Conservation (phyloP, 371 early-diverging fungal species). For the Saksenaea vasiformis region DNA sequence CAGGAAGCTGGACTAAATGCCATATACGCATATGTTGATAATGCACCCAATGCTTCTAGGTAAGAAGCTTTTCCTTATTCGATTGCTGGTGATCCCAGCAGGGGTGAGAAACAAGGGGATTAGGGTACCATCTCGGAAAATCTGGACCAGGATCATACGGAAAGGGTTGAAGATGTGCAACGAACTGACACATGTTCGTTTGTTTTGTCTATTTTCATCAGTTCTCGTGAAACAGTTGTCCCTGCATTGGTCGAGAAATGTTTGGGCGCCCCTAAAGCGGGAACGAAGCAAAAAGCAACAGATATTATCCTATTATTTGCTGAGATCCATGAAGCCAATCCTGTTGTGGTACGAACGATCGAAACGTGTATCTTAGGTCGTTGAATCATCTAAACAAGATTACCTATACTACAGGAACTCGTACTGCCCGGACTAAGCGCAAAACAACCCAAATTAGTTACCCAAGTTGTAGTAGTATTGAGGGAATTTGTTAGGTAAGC, state of each 20-base stretch:
- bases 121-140: neutral
- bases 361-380: neutral
- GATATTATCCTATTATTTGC: constrained; percentile 84
- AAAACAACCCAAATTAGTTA: constrained; percentile 92
- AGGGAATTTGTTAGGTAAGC: constrained; percentile 72
- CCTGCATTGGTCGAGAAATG: constrained; percentile 89
- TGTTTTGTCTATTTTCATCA: constrained; percentile 19
- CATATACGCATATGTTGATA: constrained; percentile 74
- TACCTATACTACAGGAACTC: constrained; percentile 65
- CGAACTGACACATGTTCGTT: constrained; percentile 9
- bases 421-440: constrained; percentile 77
- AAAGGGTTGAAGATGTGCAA: constrained; percentile 1
- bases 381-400: constrained; percentile 2
- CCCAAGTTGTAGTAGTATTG: constrained; percentile 70
- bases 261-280: constrained; percentile 79
- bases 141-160: neutral
- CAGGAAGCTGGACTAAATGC: constrained; percentile 87
- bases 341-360: constrained; percentile 68
- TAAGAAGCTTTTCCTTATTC: constrained; percentile 29
- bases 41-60: constrained; percentile 80
- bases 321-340: constrained; percentile 84
- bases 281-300: constrained; percentile 75
- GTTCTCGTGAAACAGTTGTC: constrained; percentile 73
- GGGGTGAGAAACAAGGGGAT: neutral
- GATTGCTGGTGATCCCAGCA: neutral